Evolutionary conservation across 2,329 filamentous ascomycete species (phyloP).

Genomic region (Diatrype stigma): DNA sequence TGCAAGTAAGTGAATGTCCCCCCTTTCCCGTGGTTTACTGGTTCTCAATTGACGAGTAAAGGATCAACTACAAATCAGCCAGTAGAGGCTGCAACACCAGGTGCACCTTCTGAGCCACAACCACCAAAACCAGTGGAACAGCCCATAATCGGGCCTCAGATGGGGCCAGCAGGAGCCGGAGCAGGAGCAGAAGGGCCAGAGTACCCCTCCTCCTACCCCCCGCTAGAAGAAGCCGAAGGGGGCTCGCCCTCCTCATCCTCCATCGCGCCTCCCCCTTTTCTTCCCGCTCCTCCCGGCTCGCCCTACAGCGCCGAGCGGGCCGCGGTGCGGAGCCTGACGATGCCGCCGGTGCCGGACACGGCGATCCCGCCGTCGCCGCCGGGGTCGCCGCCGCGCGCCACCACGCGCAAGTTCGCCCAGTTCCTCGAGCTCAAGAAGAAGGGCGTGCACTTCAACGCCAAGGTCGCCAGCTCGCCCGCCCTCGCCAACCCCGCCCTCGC

Average conservation of each 20-base stretch:
- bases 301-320: slow-evolving; percentile 65
- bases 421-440: slow-evolving; percentile 76
- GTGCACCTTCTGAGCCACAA: slow-evolving; percentile 8
- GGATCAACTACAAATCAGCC: slow-evolving; percentile 4
- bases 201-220: slow-evolving; percentile 18
- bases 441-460: slow-evolving; percentile 73
- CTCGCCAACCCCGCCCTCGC: slow-evolving; percentile 69
- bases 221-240: slow-evolving; percentile 28
- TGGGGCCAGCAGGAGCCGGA: slow-evolving; percentile 12
- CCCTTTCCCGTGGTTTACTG: slow-evolving; percentile 1
- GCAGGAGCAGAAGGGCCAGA: slow-evolving; percentile 12
- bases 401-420: slow-evolving; percentile 65
- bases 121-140: background rate
- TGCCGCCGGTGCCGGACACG: slow-evolving; percentile 68
- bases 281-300: slow-evolving; percentile 42
- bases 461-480: slow-evolving; percentile 61
- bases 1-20: slow-evolving; percentile 19
- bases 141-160: slow-evolving; percentile 26
- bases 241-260: slow-evolving; percentile 7
- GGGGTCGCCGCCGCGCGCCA: slow-evolving; percentile 46
- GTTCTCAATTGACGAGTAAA: slow-evolving; percentile 2
- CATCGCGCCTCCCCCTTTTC: slow-evolving; percentile 22
- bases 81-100: background rate
- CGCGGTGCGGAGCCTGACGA: slow-evolving; percentile 65
- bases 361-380: slow-evolving; percentile 72